Conservation (phyloP, 2,329 filamentous ascomycete genomes). For the Xylaria sp. region DNA sequence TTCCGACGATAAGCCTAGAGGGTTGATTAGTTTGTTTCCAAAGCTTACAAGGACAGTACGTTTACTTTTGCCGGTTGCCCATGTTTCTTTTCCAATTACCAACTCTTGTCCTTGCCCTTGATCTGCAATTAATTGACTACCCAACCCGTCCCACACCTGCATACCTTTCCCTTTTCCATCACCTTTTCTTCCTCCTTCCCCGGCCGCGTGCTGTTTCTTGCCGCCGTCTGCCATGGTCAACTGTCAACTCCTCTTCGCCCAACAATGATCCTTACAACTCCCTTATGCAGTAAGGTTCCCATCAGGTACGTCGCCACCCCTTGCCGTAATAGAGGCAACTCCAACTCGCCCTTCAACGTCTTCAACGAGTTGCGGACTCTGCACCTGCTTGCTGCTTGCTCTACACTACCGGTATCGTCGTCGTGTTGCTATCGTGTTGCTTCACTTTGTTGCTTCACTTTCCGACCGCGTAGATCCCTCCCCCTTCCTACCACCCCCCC, state of each 20-base stretch:
- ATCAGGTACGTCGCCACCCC: slow-evolving; percentile 25
- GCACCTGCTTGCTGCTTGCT: neutral
- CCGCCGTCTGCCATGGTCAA: neutral
- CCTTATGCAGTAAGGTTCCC: slow-evolving; percentile 5
- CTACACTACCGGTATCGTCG: neutral
- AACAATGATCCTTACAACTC: slow-evolving; percentile 13
- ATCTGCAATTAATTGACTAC: slow-evolving; percentile 38
- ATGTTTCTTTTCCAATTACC: slow-evolving; percentile 36
- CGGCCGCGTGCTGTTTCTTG: slow-evolving; percentile 10
- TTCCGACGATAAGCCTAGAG: slow-evolving; percentile 37
- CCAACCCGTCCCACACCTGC: slow-evolving; percentile 36
- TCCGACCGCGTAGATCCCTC: slow-evolving; percentile 14
- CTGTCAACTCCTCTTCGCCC: slow-evolving; percentile 9
- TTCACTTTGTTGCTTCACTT: neutral
- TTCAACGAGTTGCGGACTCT: slow-evolving; percentile 16
- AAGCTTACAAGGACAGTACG: slow-evolving; percentile 21
- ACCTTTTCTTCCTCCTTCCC: slow-evolving; percentile 14
- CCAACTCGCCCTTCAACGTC: slow-evolving; percentile 6
- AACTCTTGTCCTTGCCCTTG: slow-evolving; percentile 33
- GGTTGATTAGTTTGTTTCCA: slow-evolving; percentile 34
- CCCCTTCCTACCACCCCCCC: neutral
- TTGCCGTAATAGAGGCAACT: slow-evolving; percentile 6
- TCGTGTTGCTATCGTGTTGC: neutral
- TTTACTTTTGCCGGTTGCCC: slow-evolving; percentile 36
- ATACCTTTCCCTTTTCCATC: slow-evolving; percentile 32